A percentile compares a stretch with the other conserved stretches of the same genome.
Conservation (phyloP, 345 rosid species). For the Turritis glabra region DNA sequence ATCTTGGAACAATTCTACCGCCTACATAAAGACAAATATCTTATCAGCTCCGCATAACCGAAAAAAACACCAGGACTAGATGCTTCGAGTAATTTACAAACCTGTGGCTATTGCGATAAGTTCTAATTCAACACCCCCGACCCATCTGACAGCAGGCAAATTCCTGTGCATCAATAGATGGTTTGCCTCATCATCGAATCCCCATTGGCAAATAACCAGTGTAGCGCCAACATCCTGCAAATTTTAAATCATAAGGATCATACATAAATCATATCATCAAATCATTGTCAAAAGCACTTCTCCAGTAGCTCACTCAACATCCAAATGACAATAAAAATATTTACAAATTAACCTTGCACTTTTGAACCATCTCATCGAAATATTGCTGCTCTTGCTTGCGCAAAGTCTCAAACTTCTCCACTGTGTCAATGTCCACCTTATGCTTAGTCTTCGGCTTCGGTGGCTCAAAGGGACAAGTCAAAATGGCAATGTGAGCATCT, state of each 20-base stretch:
- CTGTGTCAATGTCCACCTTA: constrained; percentile 97
- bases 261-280: background rate
- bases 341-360: constrained; percentile 66
- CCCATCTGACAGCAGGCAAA: constrained; percentile 99
- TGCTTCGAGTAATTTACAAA: constrained; percentile 22
- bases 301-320: background rate
- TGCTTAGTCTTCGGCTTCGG: constrained; percentile 99
- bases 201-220: constrained; percentile 98
- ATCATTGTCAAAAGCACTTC: background rate
- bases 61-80: background rate
- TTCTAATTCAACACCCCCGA: constrained; percentile 98
- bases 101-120: constrained; percentile 99
- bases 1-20: constrained; percentile 96
- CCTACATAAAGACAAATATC: constrained; percentile 43
- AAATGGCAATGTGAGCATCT: constrained; percentile 92
- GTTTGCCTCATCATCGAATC: constrained; percentile 98
- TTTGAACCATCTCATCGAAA: constrained; percentile 95
- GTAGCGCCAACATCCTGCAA: constrained; percentile 97
- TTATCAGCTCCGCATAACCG: background rate
- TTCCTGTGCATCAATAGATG: constrained; percentile 93
- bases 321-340: background rate
- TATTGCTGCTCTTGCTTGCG: constrained; percentile 91
- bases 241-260: background rate
- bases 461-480: constrained; percentile 98
- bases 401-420: constrained; percentile 90